A percentile compares a stretch with the other conserved stretches of the same genome.
Evolutionary conservation across 179 eudicot species (phyloP).

Genomic region (Heliamphora pulchella): DNA sequence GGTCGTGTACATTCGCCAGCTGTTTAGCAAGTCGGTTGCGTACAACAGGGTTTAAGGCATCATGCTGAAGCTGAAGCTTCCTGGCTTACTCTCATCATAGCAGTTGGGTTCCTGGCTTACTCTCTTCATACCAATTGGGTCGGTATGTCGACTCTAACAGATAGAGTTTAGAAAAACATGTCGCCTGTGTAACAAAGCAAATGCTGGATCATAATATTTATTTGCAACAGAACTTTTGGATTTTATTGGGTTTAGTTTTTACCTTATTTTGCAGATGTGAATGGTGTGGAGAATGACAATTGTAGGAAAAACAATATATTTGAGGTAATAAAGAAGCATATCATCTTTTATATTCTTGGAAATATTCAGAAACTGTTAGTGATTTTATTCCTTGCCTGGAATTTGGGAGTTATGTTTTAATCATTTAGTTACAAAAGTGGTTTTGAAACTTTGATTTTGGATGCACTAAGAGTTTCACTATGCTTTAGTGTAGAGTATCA

Average conservation of each 20-base stretch:
- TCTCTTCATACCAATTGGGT: neutral
- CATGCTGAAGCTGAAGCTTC: neutral
- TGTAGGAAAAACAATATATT: no score
- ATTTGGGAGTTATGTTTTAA: no score
- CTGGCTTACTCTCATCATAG: neutral
- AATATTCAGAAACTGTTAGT: no score
- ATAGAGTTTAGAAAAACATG: neutral
- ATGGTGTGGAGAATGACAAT: neutral
- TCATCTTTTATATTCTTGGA: neutral
- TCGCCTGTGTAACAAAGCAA: neutral
- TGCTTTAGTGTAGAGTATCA: no score
- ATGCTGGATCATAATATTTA: neutral
- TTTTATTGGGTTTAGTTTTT: neutral
- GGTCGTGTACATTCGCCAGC: slow-evolving; percentile 56
- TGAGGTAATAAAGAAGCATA: neutral
- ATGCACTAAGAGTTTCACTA: neutral
- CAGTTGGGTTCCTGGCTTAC: no score
- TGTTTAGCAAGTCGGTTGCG: slow-evolving; percentile 82
- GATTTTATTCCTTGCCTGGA: no score
- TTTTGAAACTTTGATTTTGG: neutral
- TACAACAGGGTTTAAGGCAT: slow-evolving; percentile 65
- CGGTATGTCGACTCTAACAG: neutral
- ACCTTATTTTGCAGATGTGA: neutral
- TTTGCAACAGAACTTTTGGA: neutral
- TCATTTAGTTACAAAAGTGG: neutral